phyloP scores from a whole-genome alignment of 2,329 filamentous ascomycete genomes.

The Akanthomyces lecanii region DNA sequence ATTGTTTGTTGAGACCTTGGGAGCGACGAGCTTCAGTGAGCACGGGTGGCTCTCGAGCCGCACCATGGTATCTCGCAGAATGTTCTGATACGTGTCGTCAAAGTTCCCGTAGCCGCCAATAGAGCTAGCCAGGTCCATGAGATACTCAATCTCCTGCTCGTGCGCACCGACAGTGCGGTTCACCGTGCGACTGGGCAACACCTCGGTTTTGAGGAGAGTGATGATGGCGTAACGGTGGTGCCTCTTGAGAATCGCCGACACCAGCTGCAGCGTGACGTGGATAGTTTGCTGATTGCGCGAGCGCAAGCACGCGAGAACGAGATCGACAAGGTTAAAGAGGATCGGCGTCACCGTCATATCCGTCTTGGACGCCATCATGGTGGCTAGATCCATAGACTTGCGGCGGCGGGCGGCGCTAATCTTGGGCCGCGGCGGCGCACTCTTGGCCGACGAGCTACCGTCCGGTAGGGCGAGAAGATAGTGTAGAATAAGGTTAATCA shows the following conservation, averaged over 20 bases:
- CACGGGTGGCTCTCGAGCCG: conserved; percentile 70
- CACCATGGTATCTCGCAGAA: conserved; percentile 66
- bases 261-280: conserved; percentile 79
- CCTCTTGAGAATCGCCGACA: conserved; percentile 79
- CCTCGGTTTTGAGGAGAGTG: conserved; percentile 67
- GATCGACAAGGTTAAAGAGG: conserved; percentile 88
- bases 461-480: conserved; percentile 84
- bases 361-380: conserved; percentile 69
- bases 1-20: conserved; percentile 53
- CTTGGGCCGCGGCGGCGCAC: conserved; percentile 42
- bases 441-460: conserved; percentile 31
- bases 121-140: conserved; percentile 63
- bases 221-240: conserved; percentile 84
- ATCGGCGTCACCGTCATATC: conserved; percentile 73
- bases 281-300: conserved; percentile 87
- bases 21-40: conserved; percentile 63
- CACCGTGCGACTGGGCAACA: conserved; percentile 48
- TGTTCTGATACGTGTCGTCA: conserved; percentile 66
- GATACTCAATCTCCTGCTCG: conserved; percentile 67
- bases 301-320: conserved; percentile 78
- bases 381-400: conserved; percentile 84
- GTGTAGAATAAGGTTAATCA: conserved; percentile 88
- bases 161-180: conserved; percentile 69
- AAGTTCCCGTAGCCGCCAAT: conserved; percentile 67
- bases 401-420: conserved; percentile 71